Base-by-base conservation (phyloP, 2,329 filamentous ascomycete genomes). In the Pestalotiopsis sp. region DNA sequence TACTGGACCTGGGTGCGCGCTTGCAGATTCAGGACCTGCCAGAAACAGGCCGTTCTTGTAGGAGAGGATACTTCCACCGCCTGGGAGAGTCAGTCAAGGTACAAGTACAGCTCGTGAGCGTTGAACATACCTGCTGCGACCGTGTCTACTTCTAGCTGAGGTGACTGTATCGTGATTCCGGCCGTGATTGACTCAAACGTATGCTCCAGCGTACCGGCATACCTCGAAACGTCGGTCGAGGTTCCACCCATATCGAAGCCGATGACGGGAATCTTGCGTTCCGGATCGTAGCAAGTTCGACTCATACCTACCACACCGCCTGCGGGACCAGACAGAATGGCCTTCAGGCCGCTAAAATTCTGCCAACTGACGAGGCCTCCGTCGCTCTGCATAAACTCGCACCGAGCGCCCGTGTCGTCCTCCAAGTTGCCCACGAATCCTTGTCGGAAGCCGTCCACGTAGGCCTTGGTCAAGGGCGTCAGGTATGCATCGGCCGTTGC, bases 61-160 rank as follows among this genome's bases (percentile, higher is more conserved):
- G 74, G 90, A 91, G 0, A 94, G 82, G 17, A 89, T 84, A 1
- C 89, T 91, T n/a, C 91, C 91, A 70, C 92, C 92, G 20, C 92
- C 92, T 65, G 14, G 2, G 17, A 5, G 14, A 56, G 25, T 49
- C 56, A 65, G 4, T 41, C 4, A 12, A 5, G 11, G 14, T 62
- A 4, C 56, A 39, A 4, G 14, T n/a, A 13, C 7, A 31, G 4
- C 11, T 5, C 4, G n/a, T n/a, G 14, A 25, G 31, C 14, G 20
- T 1, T n/a, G 2, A 41, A 20, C 61, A 4, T 25, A 65, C 62
- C 67, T 6, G 92, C 91, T 27, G 92, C 92, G 4, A 94, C 92
- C 1, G 93, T 95, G 76, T 94, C 93, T 77, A 95, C 94, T 73
- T 95, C 92, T 1, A 95, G 85, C 76, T 95, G 92, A 0, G 93